phyloP scores from a whole-genome alignment of 2,329 filamentous ascomycete species.

The Pseudogymnoascus sp. region DNA sequence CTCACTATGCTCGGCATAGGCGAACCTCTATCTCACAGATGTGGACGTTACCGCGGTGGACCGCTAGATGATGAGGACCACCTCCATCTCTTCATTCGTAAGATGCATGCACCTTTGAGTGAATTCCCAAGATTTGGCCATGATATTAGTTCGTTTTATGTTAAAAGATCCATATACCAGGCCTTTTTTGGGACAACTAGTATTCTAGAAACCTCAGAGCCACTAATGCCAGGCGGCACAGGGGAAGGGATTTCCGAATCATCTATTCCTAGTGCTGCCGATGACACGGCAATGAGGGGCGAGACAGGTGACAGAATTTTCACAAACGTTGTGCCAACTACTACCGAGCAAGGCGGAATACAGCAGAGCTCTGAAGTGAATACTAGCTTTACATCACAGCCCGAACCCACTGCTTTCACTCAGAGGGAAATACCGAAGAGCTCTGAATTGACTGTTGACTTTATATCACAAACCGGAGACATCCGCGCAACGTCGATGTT shows the following conservation, averaged over 20 bases:
- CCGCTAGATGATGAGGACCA: constrained; percentile 10
- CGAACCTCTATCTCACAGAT: constrained; percentile 11
- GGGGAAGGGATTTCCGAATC: not conserved
- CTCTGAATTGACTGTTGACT: not conserved
- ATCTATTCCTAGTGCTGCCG: not conserved
- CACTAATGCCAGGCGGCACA: not conserved
- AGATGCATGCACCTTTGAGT: constrained; percentile 13
- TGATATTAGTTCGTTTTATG: constrained; percentile 17
- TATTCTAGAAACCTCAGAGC: not conserved
- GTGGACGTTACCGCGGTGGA: constrained; percentile 3
- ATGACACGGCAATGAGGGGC: not conserved
- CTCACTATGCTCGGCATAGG: constrained; percentile 10
- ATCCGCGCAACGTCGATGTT: not conserved
- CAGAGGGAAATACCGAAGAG: not conserved
- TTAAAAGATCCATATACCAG: constrained; percentile 13
- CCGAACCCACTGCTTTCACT: not conserved
- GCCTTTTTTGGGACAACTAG: constrained; percentile 12
- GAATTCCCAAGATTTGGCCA: constrained; percentile 9
- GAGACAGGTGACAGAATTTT: not conserved
- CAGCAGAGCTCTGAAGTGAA: not conserved
- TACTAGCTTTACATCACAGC: not conserved
- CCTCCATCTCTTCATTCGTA: constrained; percentile 14
- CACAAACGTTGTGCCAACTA: not conserved
- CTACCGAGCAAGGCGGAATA: not conserved
- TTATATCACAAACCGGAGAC: not conserved